Base-by-base conservation (phyloP, 495 filamentous ascomycete genomes). In the Pseudevernia furfuracea region DNA sequence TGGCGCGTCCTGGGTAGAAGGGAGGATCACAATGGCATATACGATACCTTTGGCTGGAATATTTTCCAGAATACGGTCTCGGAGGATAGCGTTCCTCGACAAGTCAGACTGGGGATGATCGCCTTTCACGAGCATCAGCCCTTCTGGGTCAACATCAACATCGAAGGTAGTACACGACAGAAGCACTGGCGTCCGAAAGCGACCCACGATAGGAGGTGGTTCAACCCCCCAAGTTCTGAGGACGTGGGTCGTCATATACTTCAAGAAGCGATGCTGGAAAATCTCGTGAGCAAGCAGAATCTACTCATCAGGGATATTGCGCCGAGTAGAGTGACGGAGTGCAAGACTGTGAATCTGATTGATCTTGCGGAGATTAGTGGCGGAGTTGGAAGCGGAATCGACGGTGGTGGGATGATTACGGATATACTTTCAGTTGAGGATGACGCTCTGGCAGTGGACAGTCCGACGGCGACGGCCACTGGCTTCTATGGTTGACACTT, bases 81-180 rank as follows among this genome's bases (percentile, higher is more conserved):
- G 12, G 10, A 60, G 3, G 58, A 60, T n/a, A 60, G 58, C 38
- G 58, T 60, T 1, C 58, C 58, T 48, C 58, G 58, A 46, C 38
- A 34, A 14, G 23, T 60, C 37, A 60, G 58, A n/a, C 19, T 60
- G 25, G 58, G 58, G 44, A 60, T 60, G 58, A 60, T 60, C 19
- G 58, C 39, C 15, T 60, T 60, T 19, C 58, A 60, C 44, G 30
- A 60, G 9, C 25, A 32, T 28, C 30, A 60, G 39, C 58, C 58
- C 30, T 60, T 60, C 58, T 48, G 30, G 6, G 25, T 60, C 39
- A 34, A 60, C 25, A 25, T 44, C 39, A 44, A 21, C 28, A 5
- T 60, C 34, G 14, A 28, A 6, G 58, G 39, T 30, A 60, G 37
- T 8, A 15, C 10, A 34, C 23, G 41, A 46, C 25, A 34, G 19